phyloP scores from a whole-genome alignment of 1,139 yeast species.

The Suhomyces bokatorum region DNA sequence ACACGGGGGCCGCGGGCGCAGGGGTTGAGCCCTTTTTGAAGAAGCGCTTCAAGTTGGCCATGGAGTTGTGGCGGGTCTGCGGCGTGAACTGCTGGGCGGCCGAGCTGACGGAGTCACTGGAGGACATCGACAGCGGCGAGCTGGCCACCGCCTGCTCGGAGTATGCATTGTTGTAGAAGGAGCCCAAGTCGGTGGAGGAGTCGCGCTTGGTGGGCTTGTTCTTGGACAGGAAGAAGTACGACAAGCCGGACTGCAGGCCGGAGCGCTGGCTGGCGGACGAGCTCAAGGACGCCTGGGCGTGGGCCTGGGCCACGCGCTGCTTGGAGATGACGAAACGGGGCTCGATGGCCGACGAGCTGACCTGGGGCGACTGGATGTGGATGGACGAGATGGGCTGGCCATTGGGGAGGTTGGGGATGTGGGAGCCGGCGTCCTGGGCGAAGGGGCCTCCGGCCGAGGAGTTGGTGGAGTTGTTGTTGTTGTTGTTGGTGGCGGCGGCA shows the following conservation, averaged over 20 bases:
- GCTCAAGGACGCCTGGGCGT: constrained; percentile 36
- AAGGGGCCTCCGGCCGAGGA: background rate
- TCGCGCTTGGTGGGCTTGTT: constrained; percentile 30
- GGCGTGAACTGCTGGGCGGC: constrained; percentile 19
- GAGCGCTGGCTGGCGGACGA: constrained; percentile 34
- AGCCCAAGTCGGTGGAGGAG: constrained; percentile 45
- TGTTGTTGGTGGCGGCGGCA: background rate
- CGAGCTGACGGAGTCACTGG: constrained; percentile 34
- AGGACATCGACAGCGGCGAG: constrained; percentile 44
- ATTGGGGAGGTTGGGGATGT: constrained; percentile 49
- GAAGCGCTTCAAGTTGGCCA: constrained; percentile 68
- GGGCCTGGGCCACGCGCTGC: constrained; percentile 63
- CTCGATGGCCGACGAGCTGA: constrained; percentile 55
- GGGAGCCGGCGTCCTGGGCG: constrained; percentile 19
- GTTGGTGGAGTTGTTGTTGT: background rate
- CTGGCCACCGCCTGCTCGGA: constrained; percentile 35
- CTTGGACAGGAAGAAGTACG: constrained; percentile 43
- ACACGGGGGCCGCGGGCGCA: constrained; percentile 26
- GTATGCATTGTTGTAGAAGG: constrained; percentile 45
- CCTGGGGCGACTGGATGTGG: constrained; percentile 70
- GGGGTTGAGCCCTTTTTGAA: constrained; percentile 51
- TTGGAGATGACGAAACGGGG: constrained; percentile 73
- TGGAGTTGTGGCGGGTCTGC: constrained; percentile 60
- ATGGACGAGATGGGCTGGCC: constrained; percentile 61
- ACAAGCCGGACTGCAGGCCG: constrained; percentile 52